A percentile compares a stretch with the other conserved stretches of the same genome.
Conservation (phyloP, 768 basidiomycete genomes). For the Mycena chlorophos region DNA sequence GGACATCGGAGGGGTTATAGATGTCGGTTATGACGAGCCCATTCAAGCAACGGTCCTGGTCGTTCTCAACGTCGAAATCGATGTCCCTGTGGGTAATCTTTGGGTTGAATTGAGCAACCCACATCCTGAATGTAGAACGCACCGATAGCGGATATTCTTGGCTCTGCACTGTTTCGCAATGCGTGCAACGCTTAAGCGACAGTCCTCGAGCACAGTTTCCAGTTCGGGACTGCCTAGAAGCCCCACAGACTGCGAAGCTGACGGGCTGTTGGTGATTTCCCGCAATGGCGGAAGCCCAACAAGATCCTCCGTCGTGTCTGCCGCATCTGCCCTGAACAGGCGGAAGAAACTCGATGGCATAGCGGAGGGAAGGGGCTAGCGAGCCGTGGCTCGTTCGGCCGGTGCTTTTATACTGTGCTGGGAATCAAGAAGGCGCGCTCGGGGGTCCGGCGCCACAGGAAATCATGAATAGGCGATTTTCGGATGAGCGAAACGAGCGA, state of each 20-base stretch:
- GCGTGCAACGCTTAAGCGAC: slow-evolving; percentile 7
- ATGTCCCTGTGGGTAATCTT: slow-evolving; percentile 27
- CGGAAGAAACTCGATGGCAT: slow-evolving; percentile 2
- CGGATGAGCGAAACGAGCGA: background rate
- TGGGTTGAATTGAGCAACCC: background rate
- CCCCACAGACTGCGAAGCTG: background rate
- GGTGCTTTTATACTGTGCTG: slow-evolving; percentile 4
- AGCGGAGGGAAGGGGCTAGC: background rate
- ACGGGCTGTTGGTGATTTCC: background rate
- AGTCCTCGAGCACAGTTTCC: slow-evolving; percentile 6
- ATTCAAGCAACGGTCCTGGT: slow-evolving; percentile 31
- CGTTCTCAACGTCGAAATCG: slow-evolving; percentile 35
- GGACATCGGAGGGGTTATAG: slow-evolving; percentile 31
- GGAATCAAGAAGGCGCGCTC: background rate
- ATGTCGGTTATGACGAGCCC: slow-evolving; percentile 18
- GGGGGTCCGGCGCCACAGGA: slow-evolving; percentile 2
- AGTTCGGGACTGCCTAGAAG: slow-evolving; percentile 7
- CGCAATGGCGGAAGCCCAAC: slow-evolving; percentile 21
- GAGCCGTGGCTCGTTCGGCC: background rate
- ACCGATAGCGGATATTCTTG: slow-evolving; percentile 8
- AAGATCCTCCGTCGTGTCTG: background rate
- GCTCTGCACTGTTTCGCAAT: slow-evolving; percentile 13
- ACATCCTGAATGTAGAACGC: background rate
- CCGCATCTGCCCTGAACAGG: background rate
- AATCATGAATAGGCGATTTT: background rate